These are phyloP conservation scores for Cyberlindnera lachancei DNA, from an alignment of 805 yeast species.

Conservation along the genomic window DNA sequence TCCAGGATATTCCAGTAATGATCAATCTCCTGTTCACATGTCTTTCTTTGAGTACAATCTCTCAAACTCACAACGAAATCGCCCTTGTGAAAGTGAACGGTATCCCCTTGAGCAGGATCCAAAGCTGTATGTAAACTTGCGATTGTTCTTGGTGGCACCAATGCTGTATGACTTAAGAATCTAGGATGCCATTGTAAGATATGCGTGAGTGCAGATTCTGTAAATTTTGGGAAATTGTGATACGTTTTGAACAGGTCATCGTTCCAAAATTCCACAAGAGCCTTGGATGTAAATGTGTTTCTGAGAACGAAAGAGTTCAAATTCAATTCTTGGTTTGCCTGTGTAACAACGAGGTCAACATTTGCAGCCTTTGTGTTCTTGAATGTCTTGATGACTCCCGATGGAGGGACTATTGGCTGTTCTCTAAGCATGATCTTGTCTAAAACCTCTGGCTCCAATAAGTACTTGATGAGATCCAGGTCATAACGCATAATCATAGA, in stretches of 20 bases:
- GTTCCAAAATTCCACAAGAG: slow-evolving; percentile 72
- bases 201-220: slow-evolving; percentile 73
- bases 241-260: slow-evolving; percentile 67
- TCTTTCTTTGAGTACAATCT: slow-evolving; percentile 41
- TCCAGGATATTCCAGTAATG: slow-evolving; percentile 24
- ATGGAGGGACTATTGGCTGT: slow-evolving; percentile 65
- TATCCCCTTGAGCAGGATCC: slow-evolving; percentile 35
- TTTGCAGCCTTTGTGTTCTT: slow-evolving; percentile 46
- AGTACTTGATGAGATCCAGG: slow-evolving; percentile 49
- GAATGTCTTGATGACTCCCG: slow-evolving; percentile 63
- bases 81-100: slow-evolving; percentile 46
- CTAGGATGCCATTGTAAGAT: slow-evolving; percentile 93
- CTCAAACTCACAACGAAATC: slow-evolving; percentile 62
- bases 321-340: slow-evolving; percentile 55
- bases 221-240: slow-evolving; percentile 46
- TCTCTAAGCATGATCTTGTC: slow-evolving; percentile 59
- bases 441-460: slow-evolving; percentile 54
- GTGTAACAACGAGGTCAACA: slow-evolving; percentile 60
- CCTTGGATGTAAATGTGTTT: slow-evolving; percentile 57
- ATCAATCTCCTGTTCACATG: slow-evolving; percentile 46
- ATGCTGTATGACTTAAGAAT: slow-evolving; percentile 60
- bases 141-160: slow-evolving; percentile 59
- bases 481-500: slow-evolving; percentile 68
- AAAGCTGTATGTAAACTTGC: slow-evolving; percentile 37
- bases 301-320: slow-evolving; percentile 65